Evolutionary conservation across 768 basidiomycete species (phyloP), one percentile per base, ranked within the genome.

Genomic region (Tylopilus felleus): DNA sequence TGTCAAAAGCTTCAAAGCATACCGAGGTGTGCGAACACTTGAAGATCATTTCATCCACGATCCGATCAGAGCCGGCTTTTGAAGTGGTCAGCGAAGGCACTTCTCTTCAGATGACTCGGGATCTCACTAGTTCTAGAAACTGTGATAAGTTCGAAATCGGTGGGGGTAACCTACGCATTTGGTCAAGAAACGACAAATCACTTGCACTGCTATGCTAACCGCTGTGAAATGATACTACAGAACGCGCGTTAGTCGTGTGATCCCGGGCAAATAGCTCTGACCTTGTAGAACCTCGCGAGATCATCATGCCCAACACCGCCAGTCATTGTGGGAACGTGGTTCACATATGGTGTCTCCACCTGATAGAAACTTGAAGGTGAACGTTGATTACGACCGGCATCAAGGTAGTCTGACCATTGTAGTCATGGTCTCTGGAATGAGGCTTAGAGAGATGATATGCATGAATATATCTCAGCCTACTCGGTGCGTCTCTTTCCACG

Each of bases 251-350:
- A 62, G 50, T 27, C 29, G 14, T 3, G 23, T 42, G 21, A 38
- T 31, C 17, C 23, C 35, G n/a, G 19, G n/a, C 6, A 27, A 27
- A 21, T 38, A 17, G 19, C 27, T 29, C 65, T 48, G 25, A 71
- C 73, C 66, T 75, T 75, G 63, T 80, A 80, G 60, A 79, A 78
- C n/a, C 72, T 71, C 17, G 74, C 69, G 16, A 78, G 61, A 7
- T 74, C 71, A n/a, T 71, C 63, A 39, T 71, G 64, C 4, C 75
- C 78, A 19, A 77, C 66, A 17, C 76, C 79, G 19, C 80, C 79
- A 3, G 75, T 79, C 70, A 78, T 67, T 8, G 78, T 80, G 10
- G 79, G 58, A 21, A 74, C 60, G 48, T 74, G 74, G 53, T 74
- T 74, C 27, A 33, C 33, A 33, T 33, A 33, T 33, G 33, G 33